A percentile compares a stretch with the other conserved stretches of the same genome.
Evolutionary conservation across 2,329 filamentous ascomycete species (phyloP).

Genomic region (Trichoderma lentiforme): DNA sequence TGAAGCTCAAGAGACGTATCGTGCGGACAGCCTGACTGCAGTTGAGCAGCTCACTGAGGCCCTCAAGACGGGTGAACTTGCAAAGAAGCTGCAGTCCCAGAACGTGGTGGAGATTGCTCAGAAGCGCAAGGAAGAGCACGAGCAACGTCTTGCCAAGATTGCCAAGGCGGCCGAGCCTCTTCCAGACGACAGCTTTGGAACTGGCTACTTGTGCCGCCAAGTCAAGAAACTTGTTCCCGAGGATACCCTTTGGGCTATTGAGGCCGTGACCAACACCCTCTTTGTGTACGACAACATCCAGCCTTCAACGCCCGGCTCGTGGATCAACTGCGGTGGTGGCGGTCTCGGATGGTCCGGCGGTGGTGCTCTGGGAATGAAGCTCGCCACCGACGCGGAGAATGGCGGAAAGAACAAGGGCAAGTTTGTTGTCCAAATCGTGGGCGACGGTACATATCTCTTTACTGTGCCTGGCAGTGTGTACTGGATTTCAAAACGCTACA

Average conservation of each 20-base stretch:
- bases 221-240: constrained; percentile 35
- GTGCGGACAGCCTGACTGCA: constrained; percentile 61
- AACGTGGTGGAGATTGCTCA: constrained; percentile 30
- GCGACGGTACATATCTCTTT: constrained; percentile 57
- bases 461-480: constrained; percentile 53
- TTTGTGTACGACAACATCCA: constrained; percentile 70
- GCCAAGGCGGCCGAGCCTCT: constrained; percentile 54
- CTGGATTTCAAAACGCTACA: constrained; percentile 54
- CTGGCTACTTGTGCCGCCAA: constrained; percentile 37
- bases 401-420: constrained; percentile 45
- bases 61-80: constrained; percentile 47
- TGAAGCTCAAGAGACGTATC: constrained; percentile 60
- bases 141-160: constrained; percentile 58
- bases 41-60: constrained; percentile 67
- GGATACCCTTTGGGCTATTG: constrained; percentile 69
- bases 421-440: constrained; percentile 55
- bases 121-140: constrained; percentile 55
- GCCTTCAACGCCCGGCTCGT: constrained; percentile 64
- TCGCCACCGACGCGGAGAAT: constrained; percentile 52
- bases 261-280: constrained; percentile 70
- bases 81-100: constrained; percentile 35
- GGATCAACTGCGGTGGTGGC: constrained; percentile 79
- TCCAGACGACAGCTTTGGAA: constrained; percentile 50
- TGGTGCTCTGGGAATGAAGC: constrained; percentile 70
- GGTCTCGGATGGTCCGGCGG: constrained; percentile 80